Conservation (phyloP, 441 rosid genomes). For the Mallotus repandus region DNA sequence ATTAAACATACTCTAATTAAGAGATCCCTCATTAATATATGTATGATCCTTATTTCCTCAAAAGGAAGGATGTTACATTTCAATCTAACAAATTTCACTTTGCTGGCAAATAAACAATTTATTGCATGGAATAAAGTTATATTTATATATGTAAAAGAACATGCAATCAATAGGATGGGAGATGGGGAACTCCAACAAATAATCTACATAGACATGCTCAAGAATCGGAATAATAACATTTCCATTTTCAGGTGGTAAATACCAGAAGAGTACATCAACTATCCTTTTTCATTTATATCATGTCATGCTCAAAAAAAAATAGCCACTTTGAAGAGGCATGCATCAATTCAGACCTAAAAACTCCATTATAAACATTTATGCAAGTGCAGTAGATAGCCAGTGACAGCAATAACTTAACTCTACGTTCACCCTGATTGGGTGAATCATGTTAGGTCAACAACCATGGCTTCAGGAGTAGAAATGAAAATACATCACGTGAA, state of each 20-base stretch:
- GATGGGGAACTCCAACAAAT: no score
- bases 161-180: neutral
- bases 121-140: no score
- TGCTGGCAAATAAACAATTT: neutral
- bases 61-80: constrained; percentile 16
- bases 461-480: neutral
- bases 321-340: constrained; percentile 12
- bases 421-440: neutral
- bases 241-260: neutral
- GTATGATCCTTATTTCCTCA: constrained; percentile 67
- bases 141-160: neutral
- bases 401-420: neutral
- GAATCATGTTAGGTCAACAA: neutral
- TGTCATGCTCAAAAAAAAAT: neutral
- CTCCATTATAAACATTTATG: neutral
- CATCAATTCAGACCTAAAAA: constrained; percentile 3
- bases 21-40: constrained; percentile 86
- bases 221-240: neutral
- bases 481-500: neutral
- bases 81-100: neutral
- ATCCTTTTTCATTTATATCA: constrained; percentile 3
- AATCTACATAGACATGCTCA: neutral
- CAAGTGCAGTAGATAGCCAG: neutral
- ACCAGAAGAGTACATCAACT: neutral
- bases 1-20: constrained; percentile 77